These are phyloP conservation scores for Strigomonas culicis DNA, from an alignment of 208 protist species.

Conservation along the genomic window DNA sequence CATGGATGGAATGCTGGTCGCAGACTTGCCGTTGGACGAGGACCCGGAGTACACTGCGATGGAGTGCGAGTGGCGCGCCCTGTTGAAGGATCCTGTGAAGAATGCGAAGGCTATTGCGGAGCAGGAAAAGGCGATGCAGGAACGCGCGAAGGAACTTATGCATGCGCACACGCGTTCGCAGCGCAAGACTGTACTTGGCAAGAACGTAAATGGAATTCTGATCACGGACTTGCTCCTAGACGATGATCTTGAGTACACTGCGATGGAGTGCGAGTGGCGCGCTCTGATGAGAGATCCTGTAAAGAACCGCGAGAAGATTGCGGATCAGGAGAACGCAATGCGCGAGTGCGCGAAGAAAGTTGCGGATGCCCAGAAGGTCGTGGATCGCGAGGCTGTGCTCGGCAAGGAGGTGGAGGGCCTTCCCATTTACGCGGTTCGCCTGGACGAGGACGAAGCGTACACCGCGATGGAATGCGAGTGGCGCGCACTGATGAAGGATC, in stretches of 20 bases:
- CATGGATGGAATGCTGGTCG: not conserved
- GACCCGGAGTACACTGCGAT: not conserved
- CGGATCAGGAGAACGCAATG: not conserved
- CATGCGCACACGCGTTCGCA: not conserved
- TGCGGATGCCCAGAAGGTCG: not conserved
- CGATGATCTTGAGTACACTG: not conserved
- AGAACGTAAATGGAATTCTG: not conserved
- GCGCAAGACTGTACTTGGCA: not conserved
- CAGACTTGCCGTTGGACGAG: not conserved
- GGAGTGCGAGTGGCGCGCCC: not conserved
- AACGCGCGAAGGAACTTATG: not conserved
- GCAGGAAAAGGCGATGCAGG: not conserved
- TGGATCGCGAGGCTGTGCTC: not conserved
- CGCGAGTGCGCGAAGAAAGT: not conserved
- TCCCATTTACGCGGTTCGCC: not conserved
- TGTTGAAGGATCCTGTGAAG: not conserved
- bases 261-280: not conserved
- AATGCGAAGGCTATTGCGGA: not conserved
- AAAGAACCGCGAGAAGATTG: not conserved
- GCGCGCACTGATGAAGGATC: not conserved
- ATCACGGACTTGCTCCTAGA: not conserved
- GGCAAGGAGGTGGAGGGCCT: not conserved
- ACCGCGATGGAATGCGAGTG: not conserved
- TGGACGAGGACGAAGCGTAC: not conserved
- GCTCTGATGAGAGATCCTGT: not conserved